Evolutionary conservation across 2,329 filamentous ascomycete genomes (phyloP), one percentile per base, ranked within the genome.

Genomic region (Cladophialophora exuberans): DNA sequence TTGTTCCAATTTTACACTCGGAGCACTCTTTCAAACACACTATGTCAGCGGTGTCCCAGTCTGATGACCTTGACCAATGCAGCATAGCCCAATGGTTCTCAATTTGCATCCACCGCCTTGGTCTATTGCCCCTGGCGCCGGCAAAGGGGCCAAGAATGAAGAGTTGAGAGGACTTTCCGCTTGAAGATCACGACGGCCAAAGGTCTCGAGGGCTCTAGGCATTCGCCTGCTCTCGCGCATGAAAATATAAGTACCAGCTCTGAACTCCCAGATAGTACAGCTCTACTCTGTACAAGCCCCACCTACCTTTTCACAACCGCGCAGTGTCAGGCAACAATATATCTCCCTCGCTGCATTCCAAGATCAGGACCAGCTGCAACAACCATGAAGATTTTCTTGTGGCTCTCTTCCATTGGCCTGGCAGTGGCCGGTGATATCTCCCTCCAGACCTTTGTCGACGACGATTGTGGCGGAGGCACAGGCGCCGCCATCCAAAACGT

Each of bases 401-500:
- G 9, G 15, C 30, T 38, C 30, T 48, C 31, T 48, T 15, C 10
- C 18, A 3, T 48, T 26, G 10, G 1, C 20, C 20, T 45, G 25
- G 36, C 17, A 10, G 26, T 35, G 26, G 30, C 30, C 3, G 28
- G 15, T 13, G 52, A 55, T 15, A 55, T 55, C 52, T 55, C 52
- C 17, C 35, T 55, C 35, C 46, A 56, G 26, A 33, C 30, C 3
- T 46, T 56, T n/a, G 23, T 4, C 39, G 46, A 51, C 39, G 10
- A 17, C 13, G n/a, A 13, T n/a, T 56, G 53, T 26, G 39, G 45
- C 1, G 28, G 4, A 9, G 28, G 15, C 15, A 26, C 25, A 15
- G 52, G 45, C 18, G 20, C 13, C 18, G 11, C 18, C 25, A 25
- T 36, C 28, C 25, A 31, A 31, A 35, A 46, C 30, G 9, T 46